These are phyloP conservation scores for Dactylella cylindrospora DNA, from an alignment of 2,329 filamentous ascomycete genomes.

Conservation along the genomic window DNA sequence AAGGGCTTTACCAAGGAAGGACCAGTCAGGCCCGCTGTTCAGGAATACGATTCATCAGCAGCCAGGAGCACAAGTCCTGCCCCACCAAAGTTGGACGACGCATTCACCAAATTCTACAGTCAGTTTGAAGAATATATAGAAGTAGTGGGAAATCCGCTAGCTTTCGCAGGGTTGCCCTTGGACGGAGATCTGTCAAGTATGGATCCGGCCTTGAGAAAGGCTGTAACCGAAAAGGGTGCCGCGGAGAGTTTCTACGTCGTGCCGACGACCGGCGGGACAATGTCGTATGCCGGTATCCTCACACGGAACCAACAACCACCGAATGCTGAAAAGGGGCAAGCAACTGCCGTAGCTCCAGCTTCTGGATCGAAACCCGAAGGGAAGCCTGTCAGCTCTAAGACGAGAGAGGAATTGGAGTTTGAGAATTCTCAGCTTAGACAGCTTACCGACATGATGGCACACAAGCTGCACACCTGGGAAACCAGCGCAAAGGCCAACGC, in stretches of 20 bases:
- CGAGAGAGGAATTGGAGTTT: slow-evolving; percentile 80
- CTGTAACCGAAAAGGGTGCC: slow-evolving; percentile 50
- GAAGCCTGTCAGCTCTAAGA: slow-evolving; percentile 57
- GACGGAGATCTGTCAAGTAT: slow-evolving; percentile 43
- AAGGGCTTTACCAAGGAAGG: slow-evolving; percentile 18
- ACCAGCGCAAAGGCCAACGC: slow-evolving; percentile 67
- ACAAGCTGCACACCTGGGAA: slow-evolving; percentile 89
- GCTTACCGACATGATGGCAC: slow-evolving; percentile 80
- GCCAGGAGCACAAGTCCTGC: slow-evolving; percentile 26
- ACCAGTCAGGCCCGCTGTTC: slow-evolving; percentile 32
- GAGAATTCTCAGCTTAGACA: slow-evolving; percentile 86
- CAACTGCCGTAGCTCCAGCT: slow-evolving; percentile 32
- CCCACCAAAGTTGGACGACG: slow-evolving; percentile 61
- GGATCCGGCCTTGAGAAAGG: slow-evolving; percentile 38
- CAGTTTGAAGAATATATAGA: slow-evolving; percentile 88
- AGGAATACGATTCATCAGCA: slow-evolving; percentile 30
- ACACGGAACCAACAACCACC: slow-evolving; percentile 55
- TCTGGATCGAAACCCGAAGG: slow-evolving; percentile 44
- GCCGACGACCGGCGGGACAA: slow-evolving; percentile 83
- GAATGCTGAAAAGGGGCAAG: slow-evolving; percentile 45
- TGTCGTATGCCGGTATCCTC: slow-evolving; percentile 89
- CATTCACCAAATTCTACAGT: slow-evolving; percentile 87
- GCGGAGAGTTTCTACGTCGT: slow-evolving; percentile 91
- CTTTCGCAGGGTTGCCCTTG: slow-evolving; percentile 87
- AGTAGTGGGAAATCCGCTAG: slow-evolving; percentile 70